phyloP scores from a whole-genome alignment of 1,284 basidiomycete species.

The Pterulicium gracile region DNA sequence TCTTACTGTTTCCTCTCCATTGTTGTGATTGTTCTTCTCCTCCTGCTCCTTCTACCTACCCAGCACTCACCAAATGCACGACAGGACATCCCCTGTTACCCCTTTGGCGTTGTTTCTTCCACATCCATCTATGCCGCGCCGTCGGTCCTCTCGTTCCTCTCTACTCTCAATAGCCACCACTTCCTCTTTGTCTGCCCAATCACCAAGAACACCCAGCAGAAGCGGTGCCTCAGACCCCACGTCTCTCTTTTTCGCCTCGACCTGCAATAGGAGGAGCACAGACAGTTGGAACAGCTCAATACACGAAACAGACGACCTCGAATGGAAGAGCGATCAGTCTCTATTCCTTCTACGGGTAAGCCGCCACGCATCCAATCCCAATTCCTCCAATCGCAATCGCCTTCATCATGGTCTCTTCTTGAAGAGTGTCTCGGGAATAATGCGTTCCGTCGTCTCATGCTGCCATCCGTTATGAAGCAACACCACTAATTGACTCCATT shows the following conservation, averaged over 20 bases:
- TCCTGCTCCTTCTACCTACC: conserved; percentile 1
- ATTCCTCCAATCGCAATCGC: not conserved
- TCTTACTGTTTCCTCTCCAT: too few relatives aligned
- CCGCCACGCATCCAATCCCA: conserved; percentile 8
- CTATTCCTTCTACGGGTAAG: conserved; percentile 55
- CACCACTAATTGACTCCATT: conserved; percentile 7
- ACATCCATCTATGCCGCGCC: conserved; percentile 34
- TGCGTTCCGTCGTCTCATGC: too few relatives aligned
- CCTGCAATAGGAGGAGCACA: conserved; percentile 56
- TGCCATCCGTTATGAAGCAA: too few relatives aligned
- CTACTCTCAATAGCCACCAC: conserved; percentile 24
- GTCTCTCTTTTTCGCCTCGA: conserved; percentile 36
- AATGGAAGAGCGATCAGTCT: conserved; percentile 67
- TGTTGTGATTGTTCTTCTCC: too few relatives aligned
- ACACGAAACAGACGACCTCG: conserved; percentile 48
- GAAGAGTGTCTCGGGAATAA: too few relatives aligned
- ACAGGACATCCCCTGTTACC: conserved; percentile 27
- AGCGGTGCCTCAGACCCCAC: conserved; percentile 31
- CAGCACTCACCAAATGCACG: conserved; percentile 10
- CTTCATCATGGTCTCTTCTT: too few relatives aligned
- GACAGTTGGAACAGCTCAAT: conserved; percentile 78
- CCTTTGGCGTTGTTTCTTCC: conserved; percentile 46
- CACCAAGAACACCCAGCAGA: conserved; percentile 38
- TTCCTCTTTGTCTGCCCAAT: too few relatives aligned
- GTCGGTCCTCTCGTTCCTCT: conserved; percentile 24